Evolutionary conservation across 345 rosid genomes (phyloP).

Genomic region (Eucalyptus tenuipes): DNA sequence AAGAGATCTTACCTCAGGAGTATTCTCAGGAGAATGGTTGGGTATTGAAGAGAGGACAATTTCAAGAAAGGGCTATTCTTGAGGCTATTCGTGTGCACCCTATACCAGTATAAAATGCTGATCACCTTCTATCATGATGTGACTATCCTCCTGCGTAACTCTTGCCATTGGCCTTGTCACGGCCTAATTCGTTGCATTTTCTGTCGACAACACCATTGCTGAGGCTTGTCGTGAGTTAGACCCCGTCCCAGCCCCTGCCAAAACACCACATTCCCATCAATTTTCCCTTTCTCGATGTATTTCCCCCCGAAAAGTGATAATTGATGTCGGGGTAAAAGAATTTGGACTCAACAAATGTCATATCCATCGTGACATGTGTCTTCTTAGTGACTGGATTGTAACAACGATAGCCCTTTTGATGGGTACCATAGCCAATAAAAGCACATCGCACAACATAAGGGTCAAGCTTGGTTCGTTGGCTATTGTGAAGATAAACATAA

Average conservation of each 20-base stretch:
- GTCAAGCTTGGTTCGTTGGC: background rate
- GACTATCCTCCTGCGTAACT: background rate
- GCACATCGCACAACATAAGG: background rate
- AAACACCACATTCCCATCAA: background rate
- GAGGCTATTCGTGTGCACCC: background rate
- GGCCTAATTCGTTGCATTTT: accelerated
- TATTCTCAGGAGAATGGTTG: background rate
- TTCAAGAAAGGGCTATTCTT: background rate
- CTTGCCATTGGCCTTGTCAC: accelerated
- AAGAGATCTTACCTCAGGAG: background rate
- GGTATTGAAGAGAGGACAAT: background rate
- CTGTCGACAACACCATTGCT: accelerated
- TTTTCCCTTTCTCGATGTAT: background rate
- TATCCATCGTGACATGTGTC: background rate
- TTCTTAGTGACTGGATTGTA: background rate
- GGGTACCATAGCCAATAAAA: background rate
- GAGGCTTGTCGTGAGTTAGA: background rate
- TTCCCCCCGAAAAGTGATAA: background rate
- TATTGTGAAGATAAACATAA: background rate
- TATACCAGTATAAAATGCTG: no score
- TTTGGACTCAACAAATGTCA: background rate
- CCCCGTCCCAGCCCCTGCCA: background rate
- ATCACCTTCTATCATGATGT: accelerated
- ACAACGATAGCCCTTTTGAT: background rate
- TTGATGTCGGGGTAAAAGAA: background rate